A percentile compares a stretch with the other conserved stretches of the same genome.
These are phyloP conservation scores for Nicotiana undulata DNA, from an alignment of 257 asterid species.

Conservation along the genomic window DNA sequence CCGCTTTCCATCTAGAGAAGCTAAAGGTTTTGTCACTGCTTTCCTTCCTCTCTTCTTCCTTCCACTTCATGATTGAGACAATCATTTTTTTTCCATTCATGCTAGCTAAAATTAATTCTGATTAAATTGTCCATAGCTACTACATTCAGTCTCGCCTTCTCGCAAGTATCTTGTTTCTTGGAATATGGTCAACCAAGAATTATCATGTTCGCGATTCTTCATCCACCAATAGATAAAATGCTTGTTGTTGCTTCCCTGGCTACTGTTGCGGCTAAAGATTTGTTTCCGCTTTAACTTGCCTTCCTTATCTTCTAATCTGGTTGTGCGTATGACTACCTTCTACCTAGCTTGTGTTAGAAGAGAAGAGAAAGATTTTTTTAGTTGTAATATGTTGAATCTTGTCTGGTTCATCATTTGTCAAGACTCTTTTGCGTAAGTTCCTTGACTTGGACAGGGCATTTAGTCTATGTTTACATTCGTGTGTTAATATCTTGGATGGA, in stretches of 20 bases:
- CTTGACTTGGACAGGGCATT: neutral
- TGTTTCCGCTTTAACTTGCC: neutral
- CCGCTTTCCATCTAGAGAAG: slow-evolving; percentile 3
- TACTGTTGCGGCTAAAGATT: neutral
- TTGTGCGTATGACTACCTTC: neutral
- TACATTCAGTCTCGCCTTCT: too few relatives aligned
- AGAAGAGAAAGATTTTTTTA: neutral
- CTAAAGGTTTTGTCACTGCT: neutral
- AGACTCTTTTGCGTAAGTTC: neutral
- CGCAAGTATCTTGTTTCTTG: too few relatives aligned
- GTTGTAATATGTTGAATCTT: neutral
- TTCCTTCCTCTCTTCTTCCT: neutral
- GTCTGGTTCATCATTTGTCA: neutral
- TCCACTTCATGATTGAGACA: neutral
- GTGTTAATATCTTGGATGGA: neutral
- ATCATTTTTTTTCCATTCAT: too few relatives aligned
- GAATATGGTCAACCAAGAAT: neutral
- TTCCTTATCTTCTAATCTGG: neutral
- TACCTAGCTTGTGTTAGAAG: neutral
- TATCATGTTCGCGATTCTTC: neutral
- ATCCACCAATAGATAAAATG: neutral
- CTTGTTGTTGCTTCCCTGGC: neutral
- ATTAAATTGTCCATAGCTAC: too few relatives aligned
- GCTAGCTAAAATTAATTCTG: too few relatives aligned
- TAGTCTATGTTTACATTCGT: neutral